Evolutionary conservation across 2,329 filamentous ascomycete species (phyloP), one percentile per base, ranked within the genome.

Genomic region (Arthrobotrys sphaeroides): DNA sequence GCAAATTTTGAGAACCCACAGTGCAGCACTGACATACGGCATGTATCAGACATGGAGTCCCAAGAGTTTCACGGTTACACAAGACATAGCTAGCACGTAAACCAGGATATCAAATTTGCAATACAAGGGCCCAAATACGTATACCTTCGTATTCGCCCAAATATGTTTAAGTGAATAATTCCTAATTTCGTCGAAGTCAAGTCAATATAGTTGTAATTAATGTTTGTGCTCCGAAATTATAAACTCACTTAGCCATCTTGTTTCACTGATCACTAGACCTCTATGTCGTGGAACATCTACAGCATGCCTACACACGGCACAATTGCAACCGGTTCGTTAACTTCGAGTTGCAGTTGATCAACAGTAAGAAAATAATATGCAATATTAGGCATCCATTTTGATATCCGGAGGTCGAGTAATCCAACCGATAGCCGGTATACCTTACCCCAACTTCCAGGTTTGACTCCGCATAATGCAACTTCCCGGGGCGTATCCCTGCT

Each of bases 331-430:
- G 38, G 5, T 24, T 9, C 24, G 31, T 24, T 12, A 33, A 53
- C 13, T 38, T 36, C 18, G 28, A 33, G 5, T 22, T 55, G 31
- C 28, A 38, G 24, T 13, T 55, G 51, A 55, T 55, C 51, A 24
- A 55, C 51, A 22, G 51, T 55, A 36, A 55, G 51, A 24, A 20
- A 55, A 24, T 55, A 55, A 55, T 55, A 55, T 38, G 31, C 31
- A 38, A 55, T 55, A 55, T 24, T 55, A 55, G 51, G 51, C 51
- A 55, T 10, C 51, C 51, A 24, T 24, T 53, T 55, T 24, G 28
- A 55, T 13, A 20, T 36, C 9, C 16, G 13, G 28, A 53, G 10
- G 47, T 53, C 47, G 10, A 55, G 31, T 55, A 55, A 55, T 55
- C 28, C 51, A 33, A 53, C n/a, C 47, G 24, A 53, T 36, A 38